These are phyloP conservation scores for Leptographium lundbergii DNA, from an alignment of 2,329 filamentous ascomycete species.

Conservation along the genomic window DNA sequence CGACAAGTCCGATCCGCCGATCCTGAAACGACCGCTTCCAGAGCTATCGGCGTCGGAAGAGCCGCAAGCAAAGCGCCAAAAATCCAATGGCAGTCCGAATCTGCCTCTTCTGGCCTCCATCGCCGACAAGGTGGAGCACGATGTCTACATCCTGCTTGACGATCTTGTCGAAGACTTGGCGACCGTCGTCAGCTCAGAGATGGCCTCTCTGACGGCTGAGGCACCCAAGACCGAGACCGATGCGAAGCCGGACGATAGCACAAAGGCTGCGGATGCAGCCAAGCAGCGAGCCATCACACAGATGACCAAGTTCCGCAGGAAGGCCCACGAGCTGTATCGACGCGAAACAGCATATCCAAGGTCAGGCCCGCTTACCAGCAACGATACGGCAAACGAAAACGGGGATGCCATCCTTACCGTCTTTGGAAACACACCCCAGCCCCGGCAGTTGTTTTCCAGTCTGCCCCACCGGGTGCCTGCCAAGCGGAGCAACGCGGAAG, in stretches of 20 bases:
- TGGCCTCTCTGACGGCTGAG: constrained; percentile 32
- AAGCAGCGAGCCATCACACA: constrained; percentile 27
- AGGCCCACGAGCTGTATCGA: constrained; percentile 48
- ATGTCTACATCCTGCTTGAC: constrained; percentile 47
- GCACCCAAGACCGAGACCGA: constrained; percentile 11
- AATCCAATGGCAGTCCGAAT: constrained; percentile 31
- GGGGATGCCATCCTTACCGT: constrained; percentile 55
- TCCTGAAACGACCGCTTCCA: constrained; percentile 41
- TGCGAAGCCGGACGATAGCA: not conserved
- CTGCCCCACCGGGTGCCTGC: constrained; percentile 42
- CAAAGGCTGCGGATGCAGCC: constrained; percentile 5
- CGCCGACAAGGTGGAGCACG: constrained; percentile 38
- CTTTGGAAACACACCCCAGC: constrained; percentile 59
- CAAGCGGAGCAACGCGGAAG: constrained; percentile 8
- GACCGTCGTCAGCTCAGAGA: constrained; percentile 19
- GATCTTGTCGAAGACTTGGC: constrained; percentile 49
- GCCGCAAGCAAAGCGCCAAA: constrained; percentile 48
- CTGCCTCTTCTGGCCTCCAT: constrained; percentile 21
- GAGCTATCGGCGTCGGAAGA: constrained; percentile 31
- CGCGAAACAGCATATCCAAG: constrained; percentile 44
- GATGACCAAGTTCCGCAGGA: constrained; percentile 46
- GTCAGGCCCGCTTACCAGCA: constrained; percentile 16
- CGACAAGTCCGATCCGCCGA: constrained; percentile 36
- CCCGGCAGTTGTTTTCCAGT: constrained; percentile 78
- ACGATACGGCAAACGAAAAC: not conserved